Conservation (phyloP, 2,329 filamentous ascomycete genomes). For the Hirsutella rhossiliensis region DNA sequence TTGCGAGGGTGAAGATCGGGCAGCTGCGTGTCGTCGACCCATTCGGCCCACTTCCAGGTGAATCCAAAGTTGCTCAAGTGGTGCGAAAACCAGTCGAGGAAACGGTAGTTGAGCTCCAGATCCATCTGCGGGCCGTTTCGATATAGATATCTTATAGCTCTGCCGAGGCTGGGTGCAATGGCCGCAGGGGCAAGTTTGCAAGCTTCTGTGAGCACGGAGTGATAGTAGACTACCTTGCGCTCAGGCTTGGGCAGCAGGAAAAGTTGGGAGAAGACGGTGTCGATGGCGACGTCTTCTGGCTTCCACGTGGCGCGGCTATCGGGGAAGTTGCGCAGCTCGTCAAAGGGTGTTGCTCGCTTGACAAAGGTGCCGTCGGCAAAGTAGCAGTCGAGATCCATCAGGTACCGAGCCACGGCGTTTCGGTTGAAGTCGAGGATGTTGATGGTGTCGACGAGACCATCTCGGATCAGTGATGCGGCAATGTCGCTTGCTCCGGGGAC, state of each 20-base stretch:
- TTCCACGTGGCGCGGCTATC: slow-evolving; percentile 74
- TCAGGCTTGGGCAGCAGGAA: slow-evolving; percentile 78
- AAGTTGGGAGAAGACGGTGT: slow-evolving; percentile 92
- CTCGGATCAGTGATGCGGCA: slow-evolving; percentile 71
- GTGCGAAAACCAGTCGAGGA: slow-evolving; percentile 96
- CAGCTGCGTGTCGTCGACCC: slow-evolving; percentile 75
- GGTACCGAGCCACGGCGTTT: slow-evolving; percentile 70
- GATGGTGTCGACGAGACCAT: slow-evolving; percentile 82
- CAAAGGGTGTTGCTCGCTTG: slow-evolving; percentile 85
- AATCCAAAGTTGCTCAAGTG: slow-evolving; percentile 98
- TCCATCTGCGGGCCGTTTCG: slow-evolving; percentile 73
- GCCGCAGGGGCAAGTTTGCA: slow-evolving; percentile 94
- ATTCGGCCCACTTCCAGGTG: slow-evolving; percentile 98
- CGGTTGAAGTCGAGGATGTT: slow-evolving; percentile 91
- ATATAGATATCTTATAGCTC: slow-evolving; percentile 88
- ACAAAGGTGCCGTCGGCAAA: slow-evolving; percentile 85
- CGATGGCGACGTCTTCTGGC: slow-evolving; percentile 92
- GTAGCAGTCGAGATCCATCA: slow-evolving; percentile 92
- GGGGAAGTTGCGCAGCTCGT: slow-evolving; percentile 65
- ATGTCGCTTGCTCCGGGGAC: slow-evolving; percentile 69
- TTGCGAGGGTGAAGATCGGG: slow-evolving; percentile 75
- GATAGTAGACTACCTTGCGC: slow-evolving; percentile 94
- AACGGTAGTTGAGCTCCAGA: slow-evolving; percentile 73
- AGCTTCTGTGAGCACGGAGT: slow-evolving; percentile 84
- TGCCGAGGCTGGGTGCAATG: slow-evolving; percentile 86